Base-by-base conservation (phyloP, 2,329 filamentous ascomycete species). In the Fusarium zealandicum region DNA sequence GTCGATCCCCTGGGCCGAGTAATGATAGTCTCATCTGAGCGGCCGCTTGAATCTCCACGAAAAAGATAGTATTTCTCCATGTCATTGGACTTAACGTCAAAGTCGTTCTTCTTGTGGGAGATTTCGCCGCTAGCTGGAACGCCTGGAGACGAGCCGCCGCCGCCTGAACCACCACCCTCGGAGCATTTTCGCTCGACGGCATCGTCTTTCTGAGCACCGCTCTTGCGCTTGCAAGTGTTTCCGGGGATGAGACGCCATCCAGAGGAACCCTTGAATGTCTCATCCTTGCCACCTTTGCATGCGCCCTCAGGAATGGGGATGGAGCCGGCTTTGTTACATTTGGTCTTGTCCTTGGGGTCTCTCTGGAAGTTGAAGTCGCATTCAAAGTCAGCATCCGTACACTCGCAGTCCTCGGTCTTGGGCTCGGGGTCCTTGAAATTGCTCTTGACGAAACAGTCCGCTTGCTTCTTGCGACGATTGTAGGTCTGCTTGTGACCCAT, bases 401-500 rank as follows among this genome's bases (percentile, higher is more conserved):
- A 99, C 33, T 90, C 85, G 78, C 95, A 99, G 39, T 85, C 75
- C 65, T 91, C 85, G 22, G 84, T 88, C 56, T 87, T 78, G 2
- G 89, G 85, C 28, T 84, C 75, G 0, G 90, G 87, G 59, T 95
- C 90, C 69, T 92, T 86, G 77, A 96, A 97, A 46, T 93, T 86
- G 55, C 90, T 82, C 65, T 90, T 90, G 64, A 98, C 82, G 71
- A 97, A 96, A 75, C 96, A 99, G 56, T 96, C 86, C 14, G 90
- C 89, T 65, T 90, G 84, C 71, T 92, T 89, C 79, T 96, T 98
- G 65, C 95, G 87, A 60, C 95, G 86, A 48, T 80, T 83, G 74
- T 90, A 99, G 58, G 84, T 91, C 71, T 98, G 93, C 68, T 88
- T 96, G 72, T 96, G 93, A 16, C 95, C 95, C 93, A 99, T 98